phyloP scores from a whole-genome alignment of 164 flowering plant genomes.

The Stephania cephalantha region DNA sequence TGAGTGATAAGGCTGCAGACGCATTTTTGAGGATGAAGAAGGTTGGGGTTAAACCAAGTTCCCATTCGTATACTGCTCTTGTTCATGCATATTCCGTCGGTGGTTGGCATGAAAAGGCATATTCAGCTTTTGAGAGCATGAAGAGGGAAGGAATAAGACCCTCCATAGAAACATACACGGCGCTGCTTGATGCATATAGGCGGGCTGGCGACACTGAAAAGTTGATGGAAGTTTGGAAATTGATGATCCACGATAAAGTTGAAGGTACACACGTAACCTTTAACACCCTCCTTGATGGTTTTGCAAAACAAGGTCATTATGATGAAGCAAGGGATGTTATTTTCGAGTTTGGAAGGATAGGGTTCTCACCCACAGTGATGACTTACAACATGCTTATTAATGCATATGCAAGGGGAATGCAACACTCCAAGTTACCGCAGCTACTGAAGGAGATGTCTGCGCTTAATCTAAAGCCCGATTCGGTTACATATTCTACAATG shows the following conservation, averaged over 20 bases:
- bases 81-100: constrained; percentile 79
- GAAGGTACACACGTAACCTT: constrained; percentile 77
- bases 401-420: constrained; percentile 94
- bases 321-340: constrained; percentile 80
- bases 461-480: constrained; percentile 73
- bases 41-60: constrained; percentile 63
- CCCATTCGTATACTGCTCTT: constrained; percentile 83
- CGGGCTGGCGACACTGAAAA: constrained; percentile 71
- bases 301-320: constrained; percentile 87
- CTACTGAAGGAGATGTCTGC: constrained; percentile 80
- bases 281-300: constrained; percentile 79
- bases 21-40: constrained; percentile 85
- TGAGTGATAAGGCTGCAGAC: constrained; percentile 88
- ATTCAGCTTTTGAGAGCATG: constrained; percentile 65
- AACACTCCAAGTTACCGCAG: constrained; percentile 71
- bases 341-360: constrained; percentile 70
- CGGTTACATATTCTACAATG: constrained; percentile 76
- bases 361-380: constrained; percentile 71
- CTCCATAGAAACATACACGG: constrained; percentile 76
- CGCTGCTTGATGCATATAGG: constrained; percentile 84
- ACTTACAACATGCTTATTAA: constrained; percentile 93
- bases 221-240: constrained; percentile 73
- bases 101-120: constrained; percentile 89
- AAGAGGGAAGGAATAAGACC: constrained; percentile 62
- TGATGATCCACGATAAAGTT: constrained; percentile 57